Conservation (phyloP, 441 rosid species). For the Isatis lusitanica region DNA sequence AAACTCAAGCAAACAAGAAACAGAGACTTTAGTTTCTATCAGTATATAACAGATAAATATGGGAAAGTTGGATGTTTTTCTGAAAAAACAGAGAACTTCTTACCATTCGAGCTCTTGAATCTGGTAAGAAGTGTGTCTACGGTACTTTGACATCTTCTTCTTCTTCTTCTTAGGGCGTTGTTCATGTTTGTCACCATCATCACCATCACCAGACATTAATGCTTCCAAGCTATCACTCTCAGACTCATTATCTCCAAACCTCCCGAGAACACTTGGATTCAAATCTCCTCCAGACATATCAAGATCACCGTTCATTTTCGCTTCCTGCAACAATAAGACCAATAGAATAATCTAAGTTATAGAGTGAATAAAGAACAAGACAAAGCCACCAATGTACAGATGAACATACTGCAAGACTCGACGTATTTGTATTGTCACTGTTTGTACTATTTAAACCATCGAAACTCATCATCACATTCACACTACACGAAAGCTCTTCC, state of each 20-base stretch:
- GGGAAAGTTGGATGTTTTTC: not conserved
- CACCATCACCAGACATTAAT: conserved; percentile 47
- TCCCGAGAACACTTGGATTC: conserved; percentile 31
- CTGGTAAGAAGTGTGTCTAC: conserved; percentile 42
- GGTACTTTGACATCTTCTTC: conserved; percentile 33
- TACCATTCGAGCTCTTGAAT: conserved; percentile 43
- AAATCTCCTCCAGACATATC: conserved; percentile 41
- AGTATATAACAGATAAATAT: not conserved
- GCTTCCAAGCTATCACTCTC: conserved; percentile 57
- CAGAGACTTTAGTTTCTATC: not conserved
- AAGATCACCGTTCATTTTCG: conserved; percentile 44
- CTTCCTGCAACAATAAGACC: conserved; percentile 42
- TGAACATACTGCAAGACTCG: conserved; percentile 27
- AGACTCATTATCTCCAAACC: conserved; percentile 42
- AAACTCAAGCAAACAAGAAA: not conserved
- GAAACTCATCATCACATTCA: conserved; percentile 35
- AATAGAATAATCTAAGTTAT: conserved; percentile 10
- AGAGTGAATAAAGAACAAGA: conserved; percentile 14
- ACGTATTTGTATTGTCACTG: conserved; percentile 22
- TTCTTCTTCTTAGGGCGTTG: conserved; percentile 29
- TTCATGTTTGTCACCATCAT: conserved; percentile 25
- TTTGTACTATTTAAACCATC: conserved; percentile 21
- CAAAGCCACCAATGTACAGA: conserved; percentile 22
- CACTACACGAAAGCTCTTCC: conserved; percentile 1
- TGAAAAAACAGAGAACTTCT: not conserved